Evolutionary conservation across 495 filamentous ascomycete genomes (phyloP).

Genomic region (Penicillium coprophilum): DNA sequence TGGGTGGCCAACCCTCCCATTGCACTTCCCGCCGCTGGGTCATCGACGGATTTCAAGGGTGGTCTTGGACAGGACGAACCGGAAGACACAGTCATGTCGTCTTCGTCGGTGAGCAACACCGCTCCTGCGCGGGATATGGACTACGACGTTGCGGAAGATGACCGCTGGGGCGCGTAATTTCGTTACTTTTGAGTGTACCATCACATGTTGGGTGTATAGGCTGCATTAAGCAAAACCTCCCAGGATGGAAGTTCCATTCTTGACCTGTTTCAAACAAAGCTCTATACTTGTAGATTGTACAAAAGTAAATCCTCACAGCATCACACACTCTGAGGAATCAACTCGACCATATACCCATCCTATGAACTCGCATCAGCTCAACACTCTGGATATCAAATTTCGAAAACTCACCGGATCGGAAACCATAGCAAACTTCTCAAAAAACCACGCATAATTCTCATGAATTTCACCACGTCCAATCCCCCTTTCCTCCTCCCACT

Average conservation of each 20-base stretch:
- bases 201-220: slow-evolving; percentile 11
- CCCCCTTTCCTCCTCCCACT: slow-evolving; percentile 39
- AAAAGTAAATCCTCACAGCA: neutral
- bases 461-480: slow-evolving; percentile 38
- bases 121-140: slow-evolving; percentile 42
- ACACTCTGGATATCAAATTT: no score
- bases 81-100: slow-evolving; percentile 42
- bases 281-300: neutral
- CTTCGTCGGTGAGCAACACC: slow-evolving; percentile 21
- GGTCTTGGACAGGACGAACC: slow-evolving; percentile 31
- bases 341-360: slow-evolving; percentile 33
- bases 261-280: neutral
- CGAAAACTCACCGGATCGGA: slow-evolving; percentile 43
- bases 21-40: slow-evolving; percentile 15
- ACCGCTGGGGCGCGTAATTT: slow-evolving; percentile 40
- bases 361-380: slow-evolving; percentile 8
- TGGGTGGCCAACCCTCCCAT: slow-evolving; percentile 63
- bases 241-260: slow-evolving; percentile 2
- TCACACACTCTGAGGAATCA: slow-evolving; percentile 27
- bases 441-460: slow-evolving; percentile 36
- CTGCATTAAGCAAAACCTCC: slow-evolving; percentile 8
- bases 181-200: slow-evolving; percentile 12
- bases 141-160: slow-evolving; percentile 56
- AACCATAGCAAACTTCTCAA: slow-evolving; percentile 42
- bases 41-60: slow-evolving; percentile 27